phyloP scores from a whole-genome alignment of 1,284 basidiomycete genomes.

The Pisolithus thermaeus region DNA sequence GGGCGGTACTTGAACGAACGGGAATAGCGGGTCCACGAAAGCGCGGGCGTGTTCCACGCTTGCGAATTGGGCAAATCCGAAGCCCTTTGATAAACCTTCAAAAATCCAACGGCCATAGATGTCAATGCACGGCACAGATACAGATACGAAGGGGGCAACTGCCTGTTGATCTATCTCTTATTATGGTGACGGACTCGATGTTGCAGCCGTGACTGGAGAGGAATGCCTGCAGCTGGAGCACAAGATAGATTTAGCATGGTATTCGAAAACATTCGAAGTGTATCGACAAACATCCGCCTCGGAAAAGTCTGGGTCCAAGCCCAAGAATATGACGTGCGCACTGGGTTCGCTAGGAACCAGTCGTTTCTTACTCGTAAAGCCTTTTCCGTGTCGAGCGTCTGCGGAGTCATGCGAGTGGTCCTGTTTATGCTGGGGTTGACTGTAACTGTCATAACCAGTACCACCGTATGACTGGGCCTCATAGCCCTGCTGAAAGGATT shows the following conservation, averaged over 20 bases:
- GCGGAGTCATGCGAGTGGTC: slow-evolving; percentile 34
- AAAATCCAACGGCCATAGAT: slow-evolving; percentile 53
- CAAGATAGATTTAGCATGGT: slow-evolving; percentile 33
- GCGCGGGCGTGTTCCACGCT: slow-evolving; percentile 79
- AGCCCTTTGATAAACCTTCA: slow-evolving; percentile 85
- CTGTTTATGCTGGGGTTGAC: slow-evolving; percentile 22
- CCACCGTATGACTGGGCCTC: slow-evolving; percentile 28
- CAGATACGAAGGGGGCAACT: slow-evolving; percentile 77
- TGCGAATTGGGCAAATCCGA: slow-evolving; percentile 90
- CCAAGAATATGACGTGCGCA: slow-evolving; percentile 87
- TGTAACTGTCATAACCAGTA: slow-evolving; percentile 33
- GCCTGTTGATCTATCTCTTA: slow-evolving; percentile 90
- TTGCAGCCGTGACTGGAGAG: slow-evolving; percentile 67
- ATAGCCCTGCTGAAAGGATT: slow-evolving; percentile 40
- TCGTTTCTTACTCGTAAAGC: slow-evolving; percentile 57
- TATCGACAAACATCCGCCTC: slow-evolving; percentile 77
- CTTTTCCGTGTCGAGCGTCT: slow-evolving; percentile 41
- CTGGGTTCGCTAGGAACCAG: slow-evolving; percentile 75
- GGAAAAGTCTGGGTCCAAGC: slow-evolving; percentile 82
- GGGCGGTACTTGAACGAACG: slow-evolving; percentile 80
- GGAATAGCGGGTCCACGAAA: slow-evolving; percentile 83
- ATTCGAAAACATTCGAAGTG: slow-evolving; percentile 32
- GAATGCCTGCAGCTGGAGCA: slow-evolving; percentile 68
- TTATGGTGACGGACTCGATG: slow-evolving; percentile 84
- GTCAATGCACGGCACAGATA: slow-evolving; percentile 64